Percentiles rank a stretch among this genome's conserved stretches.
Evolutionary conservation across 352 stramenopile genomes (phyloP).

Genomic region (Phytophthora chlamydospora): DNA sequence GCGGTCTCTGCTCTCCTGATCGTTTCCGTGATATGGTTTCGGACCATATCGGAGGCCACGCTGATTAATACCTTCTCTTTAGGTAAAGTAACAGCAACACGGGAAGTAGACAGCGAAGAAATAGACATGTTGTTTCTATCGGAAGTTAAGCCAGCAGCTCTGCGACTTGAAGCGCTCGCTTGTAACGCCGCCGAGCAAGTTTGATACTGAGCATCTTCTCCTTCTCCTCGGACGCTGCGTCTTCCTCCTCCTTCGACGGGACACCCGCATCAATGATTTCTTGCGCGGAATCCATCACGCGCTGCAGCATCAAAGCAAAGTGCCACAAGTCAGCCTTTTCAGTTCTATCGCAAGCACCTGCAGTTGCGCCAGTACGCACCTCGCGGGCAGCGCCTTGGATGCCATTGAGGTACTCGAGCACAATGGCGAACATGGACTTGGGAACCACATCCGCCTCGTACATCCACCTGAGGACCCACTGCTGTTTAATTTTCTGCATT

Average conservation of each 20-base stretch:
- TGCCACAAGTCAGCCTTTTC: not conserved
- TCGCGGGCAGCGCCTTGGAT: slow-evolving; percentile 72
- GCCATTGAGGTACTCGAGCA: slow-evolving; percentile 75
- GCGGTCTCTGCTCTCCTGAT: slow-evolving; percentile 39
- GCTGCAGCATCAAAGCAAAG: slow-evolving; percentile 34
- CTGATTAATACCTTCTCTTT: slow-evolving; percentile 8
- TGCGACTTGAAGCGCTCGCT: slow-evolving; percentile 77
- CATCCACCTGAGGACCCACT: slow-evolving; percentile 86
- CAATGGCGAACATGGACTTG: slow-evolving; percentile 80
- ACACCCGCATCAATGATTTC: slow-evolving; percentile 73
- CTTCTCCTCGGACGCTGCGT: slow-evolving; percentile 43
- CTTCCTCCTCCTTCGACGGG: slow-evolving; percentile 52
- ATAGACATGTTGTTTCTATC: slow-evolving; percentile 27
- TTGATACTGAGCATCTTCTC: slow-evolving; percentile 63
- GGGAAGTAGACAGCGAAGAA: slow-evolving; percentile 19
- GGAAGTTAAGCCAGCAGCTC: slow-evolving; percentile 61
- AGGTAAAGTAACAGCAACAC: not conserved
- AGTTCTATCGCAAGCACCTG: not conserved
- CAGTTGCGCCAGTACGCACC: slow-evolving; percentile 26
- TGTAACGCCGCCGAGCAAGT: slow-evolving; percentile 75
- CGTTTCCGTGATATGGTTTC: slow-evolving; percentile 51
- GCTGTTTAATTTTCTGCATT: slow-evolving; percentile 79
- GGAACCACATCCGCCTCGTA: slow-evolving; percentile 81
- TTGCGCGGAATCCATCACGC: slow-evolving; percentile 72
- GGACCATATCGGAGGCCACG: slow-evolving; percentile 45